These are phyloP conservation scores for Zymoseptoria pseudotritici DNA, from an alignment of 2,329 filamentous ascomycete species.

Conservation along the genomic window DNA sequence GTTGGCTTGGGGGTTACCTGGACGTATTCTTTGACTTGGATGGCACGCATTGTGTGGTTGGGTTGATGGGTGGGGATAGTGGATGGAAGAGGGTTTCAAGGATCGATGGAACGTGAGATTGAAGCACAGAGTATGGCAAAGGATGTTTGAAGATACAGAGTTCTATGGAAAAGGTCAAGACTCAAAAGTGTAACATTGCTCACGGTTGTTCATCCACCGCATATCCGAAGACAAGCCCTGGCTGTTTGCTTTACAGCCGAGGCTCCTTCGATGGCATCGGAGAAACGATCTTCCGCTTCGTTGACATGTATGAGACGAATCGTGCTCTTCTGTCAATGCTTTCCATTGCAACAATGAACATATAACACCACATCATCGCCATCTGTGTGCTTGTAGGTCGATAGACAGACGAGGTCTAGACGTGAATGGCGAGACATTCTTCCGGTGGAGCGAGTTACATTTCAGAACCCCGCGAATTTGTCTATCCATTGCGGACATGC, in stretches of 20 bases:
- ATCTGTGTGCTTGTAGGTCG: too few species aligned
- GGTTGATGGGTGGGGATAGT: not conserved
- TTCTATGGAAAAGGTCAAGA: too few species aligned
- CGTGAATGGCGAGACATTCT: too few species aligned
- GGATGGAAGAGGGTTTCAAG: not conserved
- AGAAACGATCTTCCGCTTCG: not conserved
- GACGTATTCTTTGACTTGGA: slow-evolving; percentile 26
- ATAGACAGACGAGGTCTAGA: too few species aligned
- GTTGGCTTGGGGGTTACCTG: slow-evolving; percentile 8
- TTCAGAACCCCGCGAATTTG: too few species aligned
- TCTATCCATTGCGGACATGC: too few species aligned
- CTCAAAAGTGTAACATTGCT: not conserved
- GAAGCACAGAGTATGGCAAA: not conserved
- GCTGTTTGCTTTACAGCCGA: not conserved
- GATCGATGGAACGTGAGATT: not conserved
- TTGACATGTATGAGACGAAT: not conserved
- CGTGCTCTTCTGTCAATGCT: too few species aligned
- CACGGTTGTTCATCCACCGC: not conserved
- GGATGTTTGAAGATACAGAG: not conserved
- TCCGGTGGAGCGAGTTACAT: too few species aligned
- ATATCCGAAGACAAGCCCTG: not conserved
- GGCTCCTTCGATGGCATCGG: not conserved
- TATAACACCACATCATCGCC: too few species aligned
- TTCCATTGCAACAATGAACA: too few species aligned
- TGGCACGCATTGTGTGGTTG: slow-evolving; percentile 61